Evolutionary conservation across 805 yeast genomes (phyloP), one percentile per base, ranked within the genome.

Genomic region (Torulaspora microellipsoides): DNA sequence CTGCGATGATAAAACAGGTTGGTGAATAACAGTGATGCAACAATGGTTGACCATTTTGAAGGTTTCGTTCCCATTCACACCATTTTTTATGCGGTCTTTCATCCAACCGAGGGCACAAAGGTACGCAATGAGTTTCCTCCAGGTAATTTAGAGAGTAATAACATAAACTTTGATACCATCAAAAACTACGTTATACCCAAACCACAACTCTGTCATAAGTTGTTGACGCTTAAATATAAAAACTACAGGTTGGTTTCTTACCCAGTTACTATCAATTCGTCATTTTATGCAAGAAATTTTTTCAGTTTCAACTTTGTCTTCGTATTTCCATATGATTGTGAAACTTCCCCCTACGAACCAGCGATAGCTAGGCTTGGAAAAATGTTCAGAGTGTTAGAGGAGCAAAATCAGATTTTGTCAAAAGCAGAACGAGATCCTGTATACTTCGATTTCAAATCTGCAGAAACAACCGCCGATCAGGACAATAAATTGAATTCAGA

Each of bases 21-120:
- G 20, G 4, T 20, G 8, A 20, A 7, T 8, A 7, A 20, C 8
- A 36, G 32, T 25, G 27, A 13, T 32, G 17, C 13, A 25, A 17
- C 14, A 27, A 61, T 59, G 64, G 45, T 48, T n/a, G 49, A 48
- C 25, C 52, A 49, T n/a, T 62, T 62, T 34, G 60, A 58, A 62
- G 96, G 95, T 15, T 89, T 90, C 59, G 84, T 83, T 6, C 95
- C 95, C n/a, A 88, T 93, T 13, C 73, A 78, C 45, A 93, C 96
- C 1, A 71, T 89, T 35, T 90, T 93, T 62, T 93, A 87, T 63
- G 81, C 96, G 0, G 87, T 86, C 0, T 93, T 93, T 65, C 97
- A 93, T 56, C 97, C 97, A 0, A 85, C 93, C 0, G 95, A 89
- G 57, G 99, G 99, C 1, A 83, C 98, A 0, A 88, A 89, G 65